Evolutionary conservation across 805 yeast species (phyloP).

Genomic region (Saturnispora halmiae): DNA sequence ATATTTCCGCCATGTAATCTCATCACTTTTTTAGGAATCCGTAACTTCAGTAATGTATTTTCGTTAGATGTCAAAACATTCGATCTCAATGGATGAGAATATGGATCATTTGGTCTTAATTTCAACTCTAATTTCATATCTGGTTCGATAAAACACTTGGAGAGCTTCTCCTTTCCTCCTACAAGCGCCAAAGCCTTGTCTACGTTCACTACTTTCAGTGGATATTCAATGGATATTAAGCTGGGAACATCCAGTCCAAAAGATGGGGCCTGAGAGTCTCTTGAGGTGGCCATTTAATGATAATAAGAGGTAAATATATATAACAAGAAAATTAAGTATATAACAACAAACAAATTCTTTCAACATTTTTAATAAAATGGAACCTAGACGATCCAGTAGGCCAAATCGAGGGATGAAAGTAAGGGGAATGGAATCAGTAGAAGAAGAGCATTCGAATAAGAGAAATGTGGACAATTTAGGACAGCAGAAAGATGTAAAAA

Average conservation of each 20-base stretch:
- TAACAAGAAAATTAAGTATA: too few relatives aligned
- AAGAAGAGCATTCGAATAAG: too few relatives aligned
- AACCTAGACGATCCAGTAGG: background rate
- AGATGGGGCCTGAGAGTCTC: constrained; percentile 11
- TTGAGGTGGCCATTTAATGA: too few relatives aligned
- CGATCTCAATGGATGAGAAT: constrained; percentile 56
- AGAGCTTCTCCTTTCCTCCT: constrained; percentile 47
- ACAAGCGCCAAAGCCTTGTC: constrained; percentile 58
- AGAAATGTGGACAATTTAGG: too few relatives aligned
- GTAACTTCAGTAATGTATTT: constrained; percentile 48
- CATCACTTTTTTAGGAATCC: constrained; percentile 48
- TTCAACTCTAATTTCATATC: constrained; percentile 24
- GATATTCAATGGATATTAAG: constrained; percentile 69
- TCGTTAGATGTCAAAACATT: constrained; percentile 39
- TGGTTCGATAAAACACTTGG: constrained; percentile 34
- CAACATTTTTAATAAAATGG: background rate
- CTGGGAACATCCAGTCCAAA: constrained; percentile 66
- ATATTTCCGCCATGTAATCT: constrained; percentile 35
- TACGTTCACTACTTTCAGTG: constrained; percentile 56
- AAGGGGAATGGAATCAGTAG: background rate
- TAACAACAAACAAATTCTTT: background rate
- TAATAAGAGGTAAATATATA: too few relatives aligned
- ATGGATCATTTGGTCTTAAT: constrained; percentile 28
- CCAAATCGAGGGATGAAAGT: background rate
- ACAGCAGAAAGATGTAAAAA: background rate